phyloP scores from a whole-genome alignment of 1,284 basidiomycete species.

The Puccinia polysora region DNA sequence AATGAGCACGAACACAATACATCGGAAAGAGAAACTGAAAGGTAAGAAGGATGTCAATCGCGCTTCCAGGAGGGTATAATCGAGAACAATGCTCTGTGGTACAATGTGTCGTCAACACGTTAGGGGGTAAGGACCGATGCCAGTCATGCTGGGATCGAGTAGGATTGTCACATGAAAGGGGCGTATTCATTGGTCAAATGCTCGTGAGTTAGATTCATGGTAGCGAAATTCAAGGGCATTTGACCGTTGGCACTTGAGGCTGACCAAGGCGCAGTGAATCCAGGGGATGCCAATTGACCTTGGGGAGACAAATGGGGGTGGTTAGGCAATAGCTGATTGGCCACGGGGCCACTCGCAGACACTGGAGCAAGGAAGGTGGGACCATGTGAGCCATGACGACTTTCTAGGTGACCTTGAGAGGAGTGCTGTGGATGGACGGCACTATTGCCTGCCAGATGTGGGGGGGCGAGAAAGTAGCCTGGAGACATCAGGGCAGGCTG shows the following conservation, averaged over 20 bases:
- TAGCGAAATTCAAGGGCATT: conserved; percentile 13
- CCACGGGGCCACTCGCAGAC: neutral
- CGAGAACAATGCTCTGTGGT: conserved; percentile 1
- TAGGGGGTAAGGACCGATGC: neutral
- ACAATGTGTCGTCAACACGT: no score
- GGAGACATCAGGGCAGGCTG: conserved; percentile 20
- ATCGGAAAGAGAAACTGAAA: neutral
- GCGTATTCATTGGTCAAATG: conserved; percentile 17
- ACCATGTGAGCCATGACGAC: conserved; percentile 20
- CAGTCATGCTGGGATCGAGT: neutral
- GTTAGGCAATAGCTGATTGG: conserved; percentile 9
- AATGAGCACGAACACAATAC: no score
- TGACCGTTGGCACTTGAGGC: conserved; percentile 10
- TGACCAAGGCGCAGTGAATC: conserved; percentile 21
- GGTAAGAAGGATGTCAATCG: neutral
- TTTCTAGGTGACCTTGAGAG: conserved; percentile 7
- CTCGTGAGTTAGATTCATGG: conserved; percentile 21
- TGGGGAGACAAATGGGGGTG: conserved; percentile 1
- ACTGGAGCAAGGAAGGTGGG: neutral
- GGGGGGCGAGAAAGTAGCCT: conserved; percentile 23
- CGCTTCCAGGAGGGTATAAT: conserved; percentile 29
- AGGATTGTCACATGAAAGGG: conserved; percentile 13
- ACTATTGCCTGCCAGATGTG: conserved; percentile 12
- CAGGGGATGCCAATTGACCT: conserved; percentile 14
- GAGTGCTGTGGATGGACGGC: conserved; percentile 5